Evolutionary conservation across 2,329 filamentous ascomycete genomes (phyloP).

Genomic region (Mollisiaceae sp.): DNA sequence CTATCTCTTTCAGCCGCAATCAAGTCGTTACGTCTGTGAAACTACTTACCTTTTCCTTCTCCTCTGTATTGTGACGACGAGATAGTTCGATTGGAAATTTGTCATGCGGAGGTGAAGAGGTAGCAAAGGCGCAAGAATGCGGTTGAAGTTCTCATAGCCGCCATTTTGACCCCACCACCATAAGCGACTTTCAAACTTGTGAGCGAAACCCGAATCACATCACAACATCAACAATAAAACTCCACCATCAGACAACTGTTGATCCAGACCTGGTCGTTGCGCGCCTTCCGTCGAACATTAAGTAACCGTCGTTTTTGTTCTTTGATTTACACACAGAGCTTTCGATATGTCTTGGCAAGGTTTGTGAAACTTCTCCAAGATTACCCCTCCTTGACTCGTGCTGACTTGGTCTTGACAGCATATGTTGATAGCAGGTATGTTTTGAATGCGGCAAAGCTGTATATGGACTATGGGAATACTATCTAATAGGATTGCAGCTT

Average conservation of each 20-base stretch:
- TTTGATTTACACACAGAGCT: slow-evolving; percentile 22
- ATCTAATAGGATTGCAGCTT: slow-evolving; percentile 61
- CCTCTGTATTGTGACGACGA: background rate
- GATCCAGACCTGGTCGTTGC: slow-evolving; percentile 17
- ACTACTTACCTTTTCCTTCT: slow-evolving; percentile 1
- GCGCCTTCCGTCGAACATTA: slow-evolving; percentile 8
- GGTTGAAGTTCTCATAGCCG: slow-evolving; percentile 2
- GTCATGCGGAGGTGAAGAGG: background rate
- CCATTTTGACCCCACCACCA: slow-evolving; percentile 15
- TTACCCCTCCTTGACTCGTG: slow-evolving; percentile 39
- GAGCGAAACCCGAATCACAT: slow-evolving; percentile 7
- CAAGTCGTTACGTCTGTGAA: background rate
- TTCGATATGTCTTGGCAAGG: slow-evolving; percentile 77
- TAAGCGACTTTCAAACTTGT: slow-evolving; percentile 6
- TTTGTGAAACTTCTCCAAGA: slow-evolving; percentile 46
- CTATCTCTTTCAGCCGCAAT: slow-evolving; percentile 2
- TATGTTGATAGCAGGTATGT: slow-evolving; percentile 67
- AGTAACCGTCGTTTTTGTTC: slow-evolving; percentile 16
- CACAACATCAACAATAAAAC: slow-evolving; percentile 25
- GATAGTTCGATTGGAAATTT: background rate
- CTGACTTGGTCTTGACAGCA: slow-evolving; percentile 47
- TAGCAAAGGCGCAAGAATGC: background rate
- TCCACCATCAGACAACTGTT: slow-evolving; percentile 26
- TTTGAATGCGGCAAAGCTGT: background rate
- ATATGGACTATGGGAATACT: background rate